Evolutionary conservation across 768 basidiomycete species (phyloP), one percentile per base, ranked within the genome.

Genomic region (Vishniacozyma victoriae): DNA sequence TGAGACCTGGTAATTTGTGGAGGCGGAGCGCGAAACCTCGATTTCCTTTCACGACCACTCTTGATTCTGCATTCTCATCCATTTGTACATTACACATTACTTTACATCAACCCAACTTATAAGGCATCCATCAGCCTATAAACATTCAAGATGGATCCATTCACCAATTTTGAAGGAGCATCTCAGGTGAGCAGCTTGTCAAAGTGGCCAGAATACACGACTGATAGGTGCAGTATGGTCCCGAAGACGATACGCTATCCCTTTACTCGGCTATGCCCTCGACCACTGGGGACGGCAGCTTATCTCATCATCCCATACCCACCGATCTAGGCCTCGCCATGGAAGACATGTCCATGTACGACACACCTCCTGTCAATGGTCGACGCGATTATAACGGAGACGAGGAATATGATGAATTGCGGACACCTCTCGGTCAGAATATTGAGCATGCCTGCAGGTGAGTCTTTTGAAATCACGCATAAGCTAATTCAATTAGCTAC

Each of bases 381-480:
- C 60, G 41, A 48, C 54, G 59, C 2, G 48, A 52, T 42, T 58
- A 64, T 23, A 56, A 62, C 12, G 61, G 57, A 13, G 53, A 44
- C 46, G 66, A 61, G 9, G 47, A 50, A 18, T 38, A 44, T 35
- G 60, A 58, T 9, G 61, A 58, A 3, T 43, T 55, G 15, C 38
- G 41, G 39, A 26, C 42, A 35, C 26, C 44, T 19, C 41, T 59
- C 22, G 58, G 60, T 22, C 41, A 52, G 9, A 54, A 54, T 25
- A 52, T 64, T 5, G 67, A 69, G 50, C 93, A 96, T 72, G 93
- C 93, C 7, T 96, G 92, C 87, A 90, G 87, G 92, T 90, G 23
- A 50, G 70, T 52, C 20, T 11, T n/a, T 23, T 9, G 9, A 9
- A 33, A 9, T 9, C 29, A n/a, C n/a, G 29, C 9, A n/a, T 33